These are phyloP conservation scores for Amphichorda felina DNA, from an alignment of 2,329 filamentous ascomycete genomes.

Conservation along the genomic window DNA sequence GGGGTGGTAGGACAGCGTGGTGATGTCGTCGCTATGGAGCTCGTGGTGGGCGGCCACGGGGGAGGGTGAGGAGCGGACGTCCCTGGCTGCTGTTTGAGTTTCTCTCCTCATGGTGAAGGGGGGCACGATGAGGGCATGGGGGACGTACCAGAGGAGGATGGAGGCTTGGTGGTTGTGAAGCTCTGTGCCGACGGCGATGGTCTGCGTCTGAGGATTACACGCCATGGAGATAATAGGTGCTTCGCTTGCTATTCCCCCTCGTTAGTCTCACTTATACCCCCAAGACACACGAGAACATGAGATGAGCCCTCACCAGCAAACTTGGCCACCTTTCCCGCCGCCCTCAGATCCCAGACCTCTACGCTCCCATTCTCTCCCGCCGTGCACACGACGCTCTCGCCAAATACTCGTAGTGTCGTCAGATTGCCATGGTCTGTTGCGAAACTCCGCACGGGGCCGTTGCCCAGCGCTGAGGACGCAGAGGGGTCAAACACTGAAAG, in stretches of 20 bases:
- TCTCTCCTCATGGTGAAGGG: no score
- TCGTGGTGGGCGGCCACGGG: conserved; percentile 46
- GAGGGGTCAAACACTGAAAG: conserved; percentile 52
- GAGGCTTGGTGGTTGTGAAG: conserved; percentile 50
- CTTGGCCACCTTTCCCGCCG: conserved; percentile 26
- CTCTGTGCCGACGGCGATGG: conserved; percentile 64
- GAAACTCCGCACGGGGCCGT: conserved; percentile 34
- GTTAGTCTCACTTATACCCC: conserved; percentile 1
- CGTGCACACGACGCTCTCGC: conserved; percentile 49
- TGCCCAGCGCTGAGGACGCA: conserved; percentile 34
- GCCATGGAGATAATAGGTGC: conserved; percentile 54
- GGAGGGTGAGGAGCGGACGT: conserved; percentile 36
- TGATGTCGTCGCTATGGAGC: conserved; percentile 57
- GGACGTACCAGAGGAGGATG: conserved; percentile 48
- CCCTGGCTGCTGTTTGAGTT: conserved; percentile 32
- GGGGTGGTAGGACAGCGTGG: conserved; percentile 48
- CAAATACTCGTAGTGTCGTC: conserved; percentile 45
- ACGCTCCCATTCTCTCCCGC: conserved; percentile 61
- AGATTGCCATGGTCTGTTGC: conserved; percentile 48
- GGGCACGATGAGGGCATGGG: neutral
- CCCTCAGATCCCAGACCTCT: conserved; percentile 53
- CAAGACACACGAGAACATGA: no score
- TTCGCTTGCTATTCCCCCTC: conserved; percentile 22
- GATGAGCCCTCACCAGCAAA: conserved; percentile 36
- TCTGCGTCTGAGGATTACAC: conserved; percentile 40